These are phyloP conservation scores for Lepidium aucheri DNA, from an alignment of 345 rosid genomes.

Conservation along the genomic window DNA sequence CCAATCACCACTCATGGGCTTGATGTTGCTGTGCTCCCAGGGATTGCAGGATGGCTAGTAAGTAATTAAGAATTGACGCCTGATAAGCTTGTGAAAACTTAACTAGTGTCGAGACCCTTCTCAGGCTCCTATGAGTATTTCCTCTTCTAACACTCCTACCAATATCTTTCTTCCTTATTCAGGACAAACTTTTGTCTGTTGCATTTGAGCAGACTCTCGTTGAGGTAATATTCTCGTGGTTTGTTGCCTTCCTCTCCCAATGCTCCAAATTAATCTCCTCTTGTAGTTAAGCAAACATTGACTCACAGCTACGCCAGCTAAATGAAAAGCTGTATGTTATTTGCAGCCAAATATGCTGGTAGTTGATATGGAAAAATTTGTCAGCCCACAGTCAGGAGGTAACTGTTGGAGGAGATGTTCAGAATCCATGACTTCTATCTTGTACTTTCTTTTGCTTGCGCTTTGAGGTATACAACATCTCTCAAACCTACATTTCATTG, in stretches of 20 bases:
- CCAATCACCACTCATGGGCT: slow-evolving; percentile 70
- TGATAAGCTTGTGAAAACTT: slow-evolving; percentile 19
- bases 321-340: slow-evolving; percentile 7
- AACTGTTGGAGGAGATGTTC: slow-evolving; percentile 2
- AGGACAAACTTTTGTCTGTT: slow-evolving; percentile 82
- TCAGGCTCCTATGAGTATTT: neutral
- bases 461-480: neutral
- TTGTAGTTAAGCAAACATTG: neutral
- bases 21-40: slow-evolving; percentile 85
- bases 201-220: slow-evolving; percentile 93
- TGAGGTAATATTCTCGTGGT: slow-evolving; percentile 35
- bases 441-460: neutral
- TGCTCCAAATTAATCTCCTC: neutral
- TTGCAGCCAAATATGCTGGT: slow-evolving; percentile 98
- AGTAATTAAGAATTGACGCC: slow-evolving; percentile 43
- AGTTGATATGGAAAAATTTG: slow-evolving; percentile 81
- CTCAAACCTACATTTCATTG: neutral
- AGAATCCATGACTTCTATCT: neutral
- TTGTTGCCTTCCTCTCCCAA: neutral
- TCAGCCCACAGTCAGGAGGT: slow-evolving; percentile 49
- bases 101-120: slow-evolving; percentile 18
- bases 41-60: slow-evolving; percentile 99
- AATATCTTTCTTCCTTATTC: slow-evolving; percentile 15
- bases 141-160: neutral
- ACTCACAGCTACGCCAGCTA: neutral